These are phyloP conservation scores for Breynia disticha DNA, from an alignment of 441 rosid species.

Conservation along the genomic window DNA sequence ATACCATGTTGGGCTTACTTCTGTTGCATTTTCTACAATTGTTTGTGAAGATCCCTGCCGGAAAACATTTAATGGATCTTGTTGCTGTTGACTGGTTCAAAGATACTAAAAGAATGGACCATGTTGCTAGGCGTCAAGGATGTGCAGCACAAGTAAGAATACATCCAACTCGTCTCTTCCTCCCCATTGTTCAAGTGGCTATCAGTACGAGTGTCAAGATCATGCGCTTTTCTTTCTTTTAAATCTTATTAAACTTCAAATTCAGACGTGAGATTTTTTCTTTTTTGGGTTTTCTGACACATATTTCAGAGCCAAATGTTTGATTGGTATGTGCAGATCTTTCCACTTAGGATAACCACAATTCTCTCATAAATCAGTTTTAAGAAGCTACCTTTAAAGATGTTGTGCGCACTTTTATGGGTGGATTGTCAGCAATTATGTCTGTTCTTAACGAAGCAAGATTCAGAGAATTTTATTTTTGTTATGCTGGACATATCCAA, in stretches of 20 bases:
- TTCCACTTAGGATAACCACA: background rate
- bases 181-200: background rate
- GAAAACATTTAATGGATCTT: slow-evolving; percentile 95
- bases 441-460: too few relatives aligned
- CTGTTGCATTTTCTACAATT: slow-evolving; percentile 14
- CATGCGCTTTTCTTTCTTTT: background rate
- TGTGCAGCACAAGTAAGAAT: slow-evolving; percentile 83
- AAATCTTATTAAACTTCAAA: background rate
- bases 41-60: slow-evolving; percentile 71
- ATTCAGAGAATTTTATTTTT: background rate
- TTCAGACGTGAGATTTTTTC: background rate
- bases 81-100: slow-evolving; percentile 99
- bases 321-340: background rate
- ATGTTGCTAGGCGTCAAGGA: slow-evolving; percentile 87
- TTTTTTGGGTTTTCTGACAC: background rate
- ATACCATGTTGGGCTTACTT: slow-evolving; percentile 11
- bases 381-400: too few relatives aligned
- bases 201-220: background rate
- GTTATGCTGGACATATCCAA: background rate
- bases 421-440: too few relatives aligned
- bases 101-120: slow-evolving; percentile 94
- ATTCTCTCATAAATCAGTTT: too few relatives aligned
- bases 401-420: too few relatives aligned
- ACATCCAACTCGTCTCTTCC: background rate
- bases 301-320: background rate